Base-by-base conservation (phyloP, 1,284 basidiomycete species). In the Marasmius tenuissimus region DNA sequence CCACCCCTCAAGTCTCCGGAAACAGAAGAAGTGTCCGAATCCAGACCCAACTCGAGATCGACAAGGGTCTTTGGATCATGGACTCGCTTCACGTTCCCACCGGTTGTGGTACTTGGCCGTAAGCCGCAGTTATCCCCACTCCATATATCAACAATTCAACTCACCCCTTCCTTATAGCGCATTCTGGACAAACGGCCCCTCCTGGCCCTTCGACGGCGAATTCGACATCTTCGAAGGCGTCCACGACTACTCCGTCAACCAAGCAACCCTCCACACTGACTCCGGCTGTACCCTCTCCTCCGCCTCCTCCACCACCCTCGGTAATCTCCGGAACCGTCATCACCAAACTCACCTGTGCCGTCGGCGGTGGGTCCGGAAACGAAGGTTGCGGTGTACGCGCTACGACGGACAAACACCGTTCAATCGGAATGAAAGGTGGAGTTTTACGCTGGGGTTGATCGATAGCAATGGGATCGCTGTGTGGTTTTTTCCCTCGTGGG, bases 51-150 rank as follows among this genome's bases (percentile, higher is more conserved):
- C 73, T 78, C 63, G 76, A 78, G 1, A 92, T 85, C 71, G 88
- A 82, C 51, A 83, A 85, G 50, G 92, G 87, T 16, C 79, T 95
- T 47, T 80, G 94, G 63, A 81, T 95, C 61, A 82, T 95, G 80
- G 93, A 96, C 72, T 84, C 92, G 14, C 80, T 87, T n/a, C 94
- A 96, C 74, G 94, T 96, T 89, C 94, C 94, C 1, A 89, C 88
- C 1, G 94, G 94, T 7, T 96, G 94, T 73, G 94, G 89, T 45
- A 89, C 88, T 9, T 96, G 94, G 90, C 91, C 90, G 85, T 86
- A 65, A 73, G 78, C 80, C 56, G 33, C 14, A 53, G 57, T 16
- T 54, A 22, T 57, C 35, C 27, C 16, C 14, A 56, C 35, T n/a
- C 61, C 14, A 55, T 53, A 16, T 34, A 35, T 48, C 14, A 16